Base-by-base conservation (phyloP, 2,329 filamentous ascomycete genomes). In the Cladorrhinum sp. region DNA sequence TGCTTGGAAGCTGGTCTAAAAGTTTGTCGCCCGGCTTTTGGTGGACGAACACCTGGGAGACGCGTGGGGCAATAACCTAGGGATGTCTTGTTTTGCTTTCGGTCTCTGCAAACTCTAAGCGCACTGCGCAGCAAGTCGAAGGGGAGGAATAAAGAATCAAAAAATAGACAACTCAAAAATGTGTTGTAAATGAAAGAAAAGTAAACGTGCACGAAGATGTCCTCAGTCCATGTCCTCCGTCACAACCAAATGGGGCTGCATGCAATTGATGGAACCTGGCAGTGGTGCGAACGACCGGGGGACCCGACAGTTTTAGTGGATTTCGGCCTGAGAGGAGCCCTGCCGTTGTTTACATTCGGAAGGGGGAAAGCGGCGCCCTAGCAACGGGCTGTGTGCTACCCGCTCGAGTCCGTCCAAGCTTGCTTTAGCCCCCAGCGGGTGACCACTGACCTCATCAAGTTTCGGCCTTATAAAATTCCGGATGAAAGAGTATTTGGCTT, bases 291-390 rank as follows among this genome's bases (percentile, higher is more conserved):
- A 46, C 51, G 66, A 63, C 66, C 59, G 48, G 65, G 64, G 65
- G 61, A 50, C 58, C 64, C 57, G 61, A 63, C 59, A 64, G 46
- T 62, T 61, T 42, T 54, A 42, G 61, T 63, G 61, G 64, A 24
- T 62, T 63, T 59, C 62, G 53, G 46, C 63, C 39, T 30, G 26
- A 57, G 49, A 33, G 54, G 50, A 57, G 51, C 48, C 21, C 33
- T 48, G 10, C 33, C 53, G n/a, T 64, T 68, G 67, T 68, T 68
- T 66, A 67, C 66, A 62, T 67, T 57, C 60, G 39, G 46, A 42
- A 52, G 30, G 46, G 63, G 42, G n/a, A 39, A 33, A 46, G 62
- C 33, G 54, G 48, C 58, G 61, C 65, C 66, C 59, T 62, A 60
- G 67, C 54, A 57, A 57, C 54, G 54, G 36, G 36, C 20, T 18